Conservation (phyloP, 2,329 filamentous ascomycete genomes). For the Penicillium sp. region DNA sequence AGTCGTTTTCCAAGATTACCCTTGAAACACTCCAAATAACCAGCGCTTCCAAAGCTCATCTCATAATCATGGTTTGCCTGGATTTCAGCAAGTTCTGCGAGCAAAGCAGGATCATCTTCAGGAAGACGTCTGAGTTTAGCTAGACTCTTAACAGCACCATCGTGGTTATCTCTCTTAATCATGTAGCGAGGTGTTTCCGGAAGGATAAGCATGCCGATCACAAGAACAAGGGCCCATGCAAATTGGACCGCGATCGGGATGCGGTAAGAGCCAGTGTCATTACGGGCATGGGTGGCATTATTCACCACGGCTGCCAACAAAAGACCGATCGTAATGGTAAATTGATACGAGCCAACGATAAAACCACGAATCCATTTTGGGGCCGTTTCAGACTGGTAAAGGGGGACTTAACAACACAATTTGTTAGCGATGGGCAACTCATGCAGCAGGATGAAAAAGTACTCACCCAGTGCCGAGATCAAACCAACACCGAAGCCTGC, state of each 20-base stretch:
- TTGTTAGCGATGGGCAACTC: too few species aligned
- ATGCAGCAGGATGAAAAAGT: too few species aligned
- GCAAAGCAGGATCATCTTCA: slow-evolving; percentile 67
- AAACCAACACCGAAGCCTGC: slow-evolving; percentile 66
- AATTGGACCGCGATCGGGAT: slow-evolving; percentile 79
- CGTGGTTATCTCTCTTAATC: slow-evolving; percentile 70
- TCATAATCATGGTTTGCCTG: slow-evolving; percentile 87
- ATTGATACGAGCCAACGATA: slow-evolving; percentile 74
- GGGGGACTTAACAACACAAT: too few species aligned
- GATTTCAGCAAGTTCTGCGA: slow-evolving; percentile 73
- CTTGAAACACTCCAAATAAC: slow-evolving; percentile 38
- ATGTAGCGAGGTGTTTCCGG: slow-evolving; percentile 82
- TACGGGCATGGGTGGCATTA: slow-evolving; percentile 64
- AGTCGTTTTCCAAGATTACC: slow-evolving; percentile 39
- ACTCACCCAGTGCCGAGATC: slow-evolving; percentile 58
- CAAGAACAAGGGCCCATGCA: slow-evolving; percentile 73
- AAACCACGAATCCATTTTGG: slow-evolving; percentile 73
- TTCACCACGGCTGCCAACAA: slow-evolving; percentile 70
- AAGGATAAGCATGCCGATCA: slow-evolving; percentile 66
- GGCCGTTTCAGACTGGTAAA: slow-evolving; percentile 78
- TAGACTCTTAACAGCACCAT: slow-evolving; percentile 61
- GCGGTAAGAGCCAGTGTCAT: slow-evolving; percentile 66
- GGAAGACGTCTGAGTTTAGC: slow-evolving; percentile 65
- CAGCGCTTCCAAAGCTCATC: slow-evolving; percentile 35
- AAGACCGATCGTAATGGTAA: slow-evolving; percentile 75